phyloP scores from a whole-genome alignment of 2,329 filamentous ascomycete genomes.

The Venturiaceae sp. region DNA sequence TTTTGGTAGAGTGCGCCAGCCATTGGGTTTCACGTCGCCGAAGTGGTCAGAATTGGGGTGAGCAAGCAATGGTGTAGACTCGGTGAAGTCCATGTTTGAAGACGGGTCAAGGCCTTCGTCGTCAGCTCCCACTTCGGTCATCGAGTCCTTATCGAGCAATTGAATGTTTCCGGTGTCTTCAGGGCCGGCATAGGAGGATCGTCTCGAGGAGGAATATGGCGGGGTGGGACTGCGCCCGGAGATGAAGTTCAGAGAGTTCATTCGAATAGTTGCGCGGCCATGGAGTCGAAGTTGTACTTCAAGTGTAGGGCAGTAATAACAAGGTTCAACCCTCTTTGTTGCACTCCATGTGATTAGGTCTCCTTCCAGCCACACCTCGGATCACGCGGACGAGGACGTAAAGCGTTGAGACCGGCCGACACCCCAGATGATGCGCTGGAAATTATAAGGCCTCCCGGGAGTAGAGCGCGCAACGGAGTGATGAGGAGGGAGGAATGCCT shows the following conservation, averaged over 20 bases:
- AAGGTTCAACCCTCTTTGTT: neutral
- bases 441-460: neutral
- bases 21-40: constrained; percentile 23
- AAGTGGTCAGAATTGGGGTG: constrained; percentile 15
- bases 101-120: constrained; percentile 14
- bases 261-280: constrained; percentile 46
- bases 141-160: neutral
- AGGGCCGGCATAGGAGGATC: constrained; percentile 41
- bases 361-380: neutral
- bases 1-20: constrained; percentile 47
- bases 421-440: neutral
- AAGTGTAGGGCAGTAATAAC: neutral
- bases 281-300: constrained; percentile 20
- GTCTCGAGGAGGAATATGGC: constrained; percentile 39
- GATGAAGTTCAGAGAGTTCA: constrained; percentile 96
- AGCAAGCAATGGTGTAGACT: constrained; percentile 59
- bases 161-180: constrained; percentile 6
- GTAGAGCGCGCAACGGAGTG: neutral
- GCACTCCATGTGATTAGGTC: neutral
- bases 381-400: neutral
- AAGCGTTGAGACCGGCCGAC: neutral
- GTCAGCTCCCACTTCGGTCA: constrained; percentile 4
- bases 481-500: neutral
- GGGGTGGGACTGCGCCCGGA: constrained; percentile 59
- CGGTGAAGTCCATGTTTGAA: constrained; percentile 36